phyloP scores from a whole-genome alignment of 2,329 filamentous ascomycete genomes.

The Monilinia vaccinii-corymbosi region DNA sequence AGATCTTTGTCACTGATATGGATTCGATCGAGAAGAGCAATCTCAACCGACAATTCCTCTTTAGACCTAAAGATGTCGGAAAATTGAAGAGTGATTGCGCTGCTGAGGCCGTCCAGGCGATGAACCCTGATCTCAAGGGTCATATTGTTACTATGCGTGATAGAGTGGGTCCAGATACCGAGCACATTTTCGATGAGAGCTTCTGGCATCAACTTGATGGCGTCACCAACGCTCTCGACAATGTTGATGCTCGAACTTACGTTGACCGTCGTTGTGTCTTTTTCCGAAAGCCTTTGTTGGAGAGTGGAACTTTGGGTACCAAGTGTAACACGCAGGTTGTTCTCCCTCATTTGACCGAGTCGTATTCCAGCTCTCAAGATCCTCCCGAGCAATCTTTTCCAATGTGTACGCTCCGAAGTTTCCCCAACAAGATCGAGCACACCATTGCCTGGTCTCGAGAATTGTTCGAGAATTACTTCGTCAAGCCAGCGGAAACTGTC shows the following conservation, averaged over 20 bases:
- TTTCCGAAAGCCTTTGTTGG: slow-evolving; percentile 92
- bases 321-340: slow-evolving; percentile 98
- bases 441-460: slow-evolving; percentile 98
- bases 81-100: slow-evolving; percentile 95
- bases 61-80: slow-evolving; percentile 87
- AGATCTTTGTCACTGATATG: slow-evolving; percentile 92
- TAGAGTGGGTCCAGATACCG: slow-evolving; percentile 83
- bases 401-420: slow-evolving; percentile 95
- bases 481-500: slow-evolving; percentile 85
- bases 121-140: slow-evolving; percentile 87
- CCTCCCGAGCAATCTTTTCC: slow-evolving; percentile 98
- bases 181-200: slow-evolving; percentile 85
- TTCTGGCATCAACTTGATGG: slow-evolving; percentile 87
- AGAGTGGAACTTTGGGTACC: slow-evolving; percentile 95
- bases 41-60: slow-evolving; percentile 92
- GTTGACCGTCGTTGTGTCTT: slow-evolving; percentile 95
- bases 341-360: slow-evolving; percentile 83
- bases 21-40: slow-evolving; percentile 99
- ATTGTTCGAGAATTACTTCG: slow-evolving; percentile 88
- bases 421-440: slow-evolving; percentile 97
- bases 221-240: slow-evolving; percentile 95
- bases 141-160: slow-evolving; percentile 84
- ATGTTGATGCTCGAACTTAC: slow-evolving; percentile 93
- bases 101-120: slow-evolving; percentile 76
- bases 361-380: slow-evolving; percentile 94